Evolutionary conservation across 371 early-diverging fungal species (phyloP).

Genomic region (Coelomomyces lativittatus): DNA sequence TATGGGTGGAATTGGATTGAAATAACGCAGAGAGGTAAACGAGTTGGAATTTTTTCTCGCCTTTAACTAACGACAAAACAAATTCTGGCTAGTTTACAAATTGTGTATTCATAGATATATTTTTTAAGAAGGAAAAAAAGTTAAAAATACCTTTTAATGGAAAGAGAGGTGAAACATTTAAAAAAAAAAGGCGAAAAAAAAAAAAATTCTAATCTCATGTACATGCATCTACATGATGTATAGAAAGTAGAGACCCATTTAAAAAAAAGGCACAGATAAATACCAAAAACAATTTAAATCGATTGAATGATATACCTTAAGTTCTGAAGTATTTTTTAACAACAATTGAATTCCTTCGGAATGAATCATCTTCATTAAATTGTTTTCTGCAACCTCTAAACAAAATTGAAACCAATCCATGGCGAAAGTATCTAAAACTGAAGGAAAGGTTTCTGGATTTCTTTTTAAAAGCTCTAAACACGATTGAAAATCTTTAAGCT

Average conservation of each 20-base stretch:
- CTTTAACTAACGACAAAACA: background rate
- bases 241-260: too few relatives aligned
- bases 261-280: too few relatives aligned
- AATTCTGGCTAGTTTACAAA: too few relatives aligned
- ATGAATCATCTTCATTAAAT: background rate
- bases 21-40: slow-evolving; percentile 1
- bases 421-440: background rate
- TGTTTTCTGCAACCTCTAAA: background rate
- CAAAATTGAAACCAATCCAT: background rate
- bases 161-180: too few relatives aligned
- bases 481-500: slow-evolving; percentile 12
- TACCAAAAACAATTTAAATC: background rate
- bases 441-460: background rate
- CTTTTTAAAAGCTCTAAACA: background rate
- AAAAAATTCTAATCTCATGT: too few relatives aligned
- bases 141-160: too few relatives aligned
- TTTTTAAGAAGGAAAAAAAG: too few relatives aligned
- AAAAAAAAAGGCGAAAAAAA: too few relatives aligned
- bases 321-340: background rate
- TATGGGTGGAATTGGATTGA: background rate
- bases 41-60: background rate
- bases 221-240: too few relatives aligned
- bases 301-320: background rate
- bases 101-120: too few relatives aligned
- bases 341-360: background rate